Percentiles rank a stretch among this genome's conserved stretches.
Evolutionary conservation across 2,329 filamentous ascomycete species (phyloP).

Genomic region (Fusarium musae): DNA sequence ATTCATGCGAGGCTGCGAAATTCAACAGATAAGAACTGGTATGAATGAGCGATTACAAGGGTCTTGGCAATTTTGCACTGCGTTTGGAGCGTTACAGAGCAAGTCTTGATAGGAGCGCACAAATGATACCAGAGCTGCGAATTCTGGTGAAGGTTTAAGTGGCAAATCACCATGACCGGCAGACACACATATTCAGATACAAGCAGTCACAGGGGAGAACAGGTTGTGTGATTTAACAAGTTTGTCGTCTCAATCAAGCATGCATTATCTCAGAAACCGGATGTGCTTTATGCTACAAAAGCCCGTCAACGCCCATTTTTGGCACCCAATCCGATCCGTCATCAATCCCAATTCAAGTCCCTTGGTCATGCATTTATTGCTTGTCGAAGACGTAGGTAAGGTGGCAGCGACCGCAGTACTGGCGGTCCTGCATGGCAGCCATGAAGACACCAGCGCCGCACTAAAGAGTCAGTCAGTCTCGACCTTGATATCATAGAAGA

Average conservation of each 20-base stretch:
- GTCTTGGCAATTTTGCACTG: not conserved
- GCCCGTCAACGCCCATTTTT: slow-evolving; percentile 53
- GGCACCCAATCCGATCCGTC: slow-evolving; percentile 48
- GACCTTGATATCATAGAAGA: too few species aligned
- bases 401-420: slow-evolving; percentile 88
- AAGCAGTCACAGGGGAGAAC: not conserved
- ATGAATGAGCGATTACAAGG: not conserved
- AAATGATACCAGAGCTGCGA: too few species aligned
- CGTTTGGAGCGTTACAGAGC: not conserved
- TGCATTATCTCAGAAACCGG: slow-evolving; percentile 54
- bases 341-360: slow-evolving; percentile 46
- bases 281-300: slow-evolving; percentile 57
- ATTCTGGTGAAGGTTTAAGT: not conserved
- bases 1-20: slow-evolving; percentile 42
- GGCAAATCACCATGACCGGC: not conserved
- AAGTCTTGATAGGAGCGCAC: fast-evolving
- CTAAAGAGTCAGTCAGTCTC: slow-evolving; percentile 60
- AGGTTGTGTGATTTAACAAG: slow-evolving; percentile 20
- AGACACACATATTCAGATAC: not conserved
- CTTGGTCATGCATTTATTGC: slow-evolving; percentile 58
- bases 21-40: not conserved
- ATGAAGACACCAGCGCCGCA: slow-evolving; percentile 99
- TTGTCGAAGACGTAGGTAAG: slow-evolving; percentile 80
- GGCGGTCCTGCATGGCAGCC: slow-evolving; percentile 99
- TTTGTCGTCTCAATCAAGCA: slow-evolving; percentile 50